Base-by-base conservation (phyloP, 768 basidiomycete species). In the Boletus insuetus region DNA sequence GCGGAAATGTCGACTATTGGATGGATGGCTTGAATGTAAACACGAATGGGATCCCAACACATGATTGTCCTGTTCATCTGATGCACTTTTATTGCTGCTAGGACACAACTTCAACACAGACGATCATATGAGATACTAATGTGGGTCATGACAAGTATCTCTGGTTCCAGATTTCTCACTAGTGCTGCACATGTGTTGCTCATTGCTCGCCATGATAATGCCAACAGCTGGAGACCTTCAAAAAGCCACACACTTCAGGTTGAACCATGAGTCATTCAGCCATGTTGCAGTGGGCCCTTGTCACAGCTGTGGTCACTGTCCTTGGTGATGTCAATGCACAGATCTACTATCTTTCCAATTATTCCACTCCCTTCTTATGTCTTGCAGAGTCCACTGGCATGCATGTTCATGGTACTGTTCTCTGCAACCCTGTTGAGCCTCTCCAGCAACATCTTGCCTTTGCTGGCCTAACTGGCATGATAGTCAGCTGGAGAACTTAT, bases 341-440 rank as follows among this genome's bases (percentile, higher is more conserved):
- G 47, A 60, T 64, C 41, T 58, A 66, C 20, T n/a, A n/a, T n/a
- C 44, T 59, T 2, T 37, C 56, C 38, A 49, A 60, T 35, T 45
- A 2, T 1, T 58, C 66, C 0, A 58, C 49, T 19, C 59, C 50
- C 1, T 51, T 41, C 14, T 66, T 67, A 2, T 68, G 67, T 49
- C 49, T 69, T 12, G 54, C 62, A 47, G 67, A 68, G 58, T 68
- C 67, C 1, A 69, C 60, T 0, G 67, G 67, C 16, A 67, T 66
- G 19, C 67, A 68, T 17, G 58, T 68, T 17, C 67, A 64, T 37
- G 67, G 67, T 2, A 54, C 62, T 3, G 55, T 68, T 32, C 66
- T 67, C 2, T 68, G 66, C 50, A 68, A 68, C 46, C 67, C 67
- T 2, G 53, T 60, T 16, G 67, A 68, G 26, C 67, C 67, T 34